Evolutionary conservation across 495 filamentous ascomycete species (phyloP), one percentile per base, ranked within the genome.

Genomic region (Venustampulla echinocandica): DNA sequence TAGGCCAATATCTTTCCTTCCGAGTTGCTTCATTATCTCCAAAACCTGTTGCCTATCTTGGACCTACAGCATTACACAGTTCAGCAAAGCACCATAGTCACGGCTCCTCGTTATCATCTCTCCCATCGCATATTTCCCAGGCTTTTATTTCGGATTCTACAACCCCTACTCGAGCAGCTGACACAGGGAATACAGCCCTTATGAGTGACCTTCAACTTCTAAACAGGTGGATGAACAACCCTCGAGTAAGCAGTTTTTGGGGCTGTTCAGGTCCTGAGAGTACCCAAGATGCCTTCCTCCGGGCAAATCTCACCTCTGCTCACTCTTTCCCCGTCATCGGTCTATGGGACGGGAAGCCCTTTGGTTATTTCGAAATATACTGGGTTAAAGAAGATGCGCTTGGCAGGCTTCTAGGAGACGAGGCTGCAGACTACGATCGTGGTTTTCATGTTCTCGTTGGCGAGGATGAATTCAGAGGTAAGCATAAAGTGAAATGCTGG

Each of bases 331-430:
- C 92, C 0, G 85, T 81, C 1, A 90, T 98, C 53, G 92, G 87
- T 23, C 80, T 84, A 67, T 98, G 90, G 89, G 87, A 94, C 43
- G 90, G 87, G 2, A 84, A 90, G 47, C 92, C 92, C 0, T 98
- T 97, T 64, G 92, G 92, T 0, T 98, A 93, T 56, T 95, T 98
- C 58, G 93, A 98, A 68, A 76, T 98, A 30, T 98, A 98, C 67
- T 98, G 93, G 93, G 90, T 92, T 1, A 95, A 95, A 55, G 92
- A 98, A 61, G 93, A 97, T 58, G 64, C 65, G 1, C 59, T 98
- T 18, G 87, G 85, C 0, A 70, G 70, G 21, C 59, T 90, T 23
- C 75, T 77, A 1, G 73, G 68, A 0, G 65, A 65, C 25, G 67
- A 67, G 3, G 77, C 80, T 1, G 76, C 76, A 19, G 81, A 93